Percentiles rank a stretch among this genome's conserved stretches.
phyloP scores from a whole-genome alignment of 768 basidiomycete species.

The Grammothele lineata region DNA sequence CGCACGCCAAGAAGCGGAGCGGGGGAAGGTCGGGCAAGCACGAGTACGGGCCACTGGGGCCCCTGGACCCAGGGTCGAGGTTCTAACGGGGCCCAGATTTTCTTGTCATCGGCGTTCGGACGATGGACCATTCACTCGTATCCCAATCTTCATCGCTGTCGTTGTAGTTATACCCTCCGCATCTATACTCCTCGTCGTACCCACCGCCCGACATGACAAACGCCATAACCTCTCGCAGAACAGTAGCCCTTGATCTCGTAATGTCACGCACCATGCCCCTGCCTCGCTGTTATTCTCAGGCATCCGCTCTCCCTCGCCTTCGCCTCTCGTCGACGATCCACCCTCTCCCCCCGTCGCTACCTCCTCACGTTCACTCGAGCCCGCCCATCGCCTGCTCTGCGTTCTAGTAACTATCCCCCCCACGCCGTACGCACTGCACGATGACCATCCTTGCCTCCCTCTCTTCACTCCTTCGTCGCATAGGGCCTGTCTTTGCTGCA shows the following conservation, averaged over 20 bases:
- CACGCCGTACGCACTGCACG: slow-evolving; percentile 6
- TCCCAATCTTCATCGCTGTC: slow-evolving; percentile 12
- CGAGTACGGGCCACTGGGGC: slow-evolving; percentile 47
- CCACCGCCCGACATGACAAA: slow-evolving; percentile 2
- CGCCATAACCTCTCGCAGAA: slow-evolving; percentile 1
- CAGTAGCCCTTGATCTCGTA: not conserved
- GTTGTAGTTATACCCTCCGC: slow-evolving; percentile 16
- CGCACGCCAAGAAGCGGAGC: slow-evolving; percentile 38
- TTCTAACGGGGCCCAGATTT: slow-evolving; percentile 16
- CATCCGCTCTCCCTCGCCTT: not conserved
- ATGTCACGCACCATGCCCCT: not conserved
- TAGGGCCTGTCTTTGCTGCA: slow-evolving; percentile 14
- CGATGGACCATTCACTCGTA: slow-evolving; percentile 13
- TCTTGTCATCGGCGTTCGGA: slow-evolving; percentile 5
- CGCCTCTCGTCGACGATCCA: not conserved
- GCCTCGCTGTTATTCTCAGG: not conserved
- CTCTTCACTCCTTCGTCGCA: slow-evolving; percentile 1
- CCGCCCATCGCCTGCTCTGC: not conserved
- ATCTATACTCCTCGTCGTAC: not conserved
- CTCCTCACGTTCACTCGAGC: not conserved
- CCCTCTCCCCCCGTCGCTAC: not conserved
- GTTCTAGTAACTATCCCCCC: not conserved
- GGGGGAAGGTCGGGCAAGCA: slow-evolving; percentile 31
- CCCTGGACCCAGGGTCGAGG: slow-evolving; percentile 31
- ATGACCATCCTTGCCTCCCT: slow-evolving; percentile 3